Percentiles rank a stretch among this genome's conserved stretches.
Conservation (phyloP, 164 flowering plant species). For the Sextonia rubra region DNA sequence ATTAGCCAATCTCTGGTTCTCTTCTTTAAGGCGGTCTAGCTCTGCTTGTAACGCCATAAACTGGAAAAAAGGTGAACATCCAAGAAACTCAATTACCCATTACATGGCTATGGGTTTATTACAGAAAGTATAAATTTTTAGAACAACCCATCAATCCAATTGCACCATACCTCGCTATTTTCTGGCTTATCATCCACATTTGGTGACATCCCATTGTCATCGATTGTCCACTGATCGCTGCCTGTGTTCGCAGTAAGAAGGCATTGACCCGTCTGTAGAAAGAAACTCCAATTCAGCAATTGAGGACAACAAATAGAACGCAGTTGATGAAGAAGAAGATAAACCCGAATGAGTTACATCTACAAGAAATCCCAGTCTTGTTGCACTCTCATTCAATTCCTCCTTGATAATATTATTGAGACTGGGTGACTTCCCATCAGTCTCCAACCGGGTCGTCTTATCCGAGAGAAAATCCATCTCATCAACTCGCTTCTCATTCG, state of each 20-base stretch:
- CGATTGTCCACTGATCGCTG: conserved; percentile 72
- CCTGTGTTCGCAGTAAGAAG: conserved; percentile 68
- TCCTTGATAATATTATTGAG: conserved; percentile 36
- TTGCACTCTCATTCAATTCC: conserved; percentile 18
- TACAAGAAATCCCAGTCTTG: conserved; percentile 31
- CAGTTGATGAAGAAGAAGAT: not conserved
- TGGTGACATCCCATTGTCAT: conserved; percentile 48
- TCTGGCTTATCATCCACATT: conserved; percentile 44
- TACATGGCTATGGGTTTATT: conserved; percentile 23
- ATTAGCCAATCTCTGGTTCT: conserved; percentile 63
- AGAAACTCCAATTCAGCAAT: not conserved
- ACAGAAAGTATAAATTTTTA: no score
- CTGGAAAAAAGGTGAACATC: conserved; percentile 26
- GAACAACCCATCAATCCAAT: not conserved
- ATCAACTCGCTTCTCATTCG: conserved; percentile 19
- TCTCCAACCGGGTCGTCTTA: no score
- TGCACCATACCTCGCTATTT: conserved; percentile 51
- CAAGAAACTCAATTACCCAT: not conserved
- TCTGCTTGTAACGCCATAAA: conserved; percentile 54
- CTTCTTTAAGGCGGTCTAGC: conserved; percentile 56
- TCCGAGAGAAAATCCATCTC: conserved; percentile 81
- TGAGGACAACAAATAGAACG: not conserved
- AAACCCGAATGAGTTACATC: conserved; percentile 37
- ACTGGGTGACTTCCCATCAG: not conserved
- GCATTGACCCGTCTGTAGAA: conserved; percentile 62